Evolutionary conservation across 108 stramenopile genomes (phyloP).

Genomic region (Thalassiosira profunda): DNA sequence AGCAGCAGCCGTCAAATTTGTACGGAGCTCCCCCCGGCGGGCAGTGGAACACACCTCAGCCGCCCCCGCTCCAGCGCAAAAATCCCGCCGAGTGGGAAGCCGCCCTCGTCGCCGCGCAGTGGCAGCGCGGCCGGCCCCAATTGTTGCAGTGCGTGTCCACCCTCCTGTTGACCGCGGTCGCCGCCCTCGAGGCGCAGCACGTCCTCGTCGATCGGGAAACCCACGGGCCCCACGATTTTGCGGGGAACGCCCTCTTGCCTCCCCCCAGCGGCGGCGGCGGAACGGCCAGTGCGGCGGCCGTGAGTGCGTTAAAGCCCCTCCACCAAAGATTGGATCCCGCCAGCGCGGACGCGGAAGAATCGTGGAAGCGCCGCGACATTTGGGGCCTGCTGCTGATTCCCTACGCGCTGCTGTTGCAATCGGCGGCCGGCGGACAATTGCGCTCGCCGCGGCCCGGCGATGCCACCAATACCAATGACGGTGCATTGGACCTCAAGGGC

Average conservation of each 20-base stretch:
- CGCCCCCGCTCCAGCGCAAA: slow-evolving; percentile 6
- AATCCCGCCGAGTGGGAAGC: slow-evolving; percentile 64
- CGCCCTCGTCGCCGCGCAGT: slow-evolving; percentile 57
- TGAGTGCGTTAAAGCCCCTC: slow-evolving; percentile 50
- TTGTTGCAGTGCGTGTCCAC: slow-evolving; percentile 61
- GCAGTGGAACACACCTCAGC: not conserved
- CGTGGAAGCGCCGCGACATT: slow-evolving; percentile 75
- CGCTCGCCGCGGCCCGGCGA: slow-evolving; percentile 62
- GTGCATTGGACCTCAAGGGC: slow-evolving; percentile 40
- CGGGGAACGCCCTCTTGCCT: slow-evolving; percentile 71
- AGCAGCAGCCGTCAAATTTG: too few relatives aligned
- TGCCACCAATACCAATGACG: too few relatives aligned
- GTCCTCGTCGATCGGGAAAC: slow-evolving; percentile 58
- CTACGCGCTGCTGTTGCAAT: slow-evolving; percentile 67
- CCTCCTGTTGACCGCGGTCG: slow-evolving; percentile 63
- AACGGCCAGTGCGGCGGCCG: slow-evolving; percentile 6
- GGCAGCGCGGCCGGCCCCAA: slow-evolving; percentile 60
- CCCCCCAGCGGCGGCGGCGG: slow-evolving; percentile 27
- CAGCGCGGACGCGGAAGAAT: slow-evolving; percentile 33
- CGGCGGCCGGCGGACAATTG: slow-evolving; percentile 35
- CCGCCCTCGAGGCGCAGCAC: slow-evolving; percentile 67
- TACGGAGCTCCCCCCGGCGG: not conserved
- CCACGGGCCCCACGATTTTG: slow-evolving; percentile 62
- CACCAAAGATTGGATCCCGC: slow-evolving; percentile 56
- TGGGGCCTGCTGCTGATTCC: slow-evolving; percentile 70